These are phyloP conservation scores for Brassica incana DNA, from an alignment of 345 rosid genomes.

Conservation along the genomic window DNA sequence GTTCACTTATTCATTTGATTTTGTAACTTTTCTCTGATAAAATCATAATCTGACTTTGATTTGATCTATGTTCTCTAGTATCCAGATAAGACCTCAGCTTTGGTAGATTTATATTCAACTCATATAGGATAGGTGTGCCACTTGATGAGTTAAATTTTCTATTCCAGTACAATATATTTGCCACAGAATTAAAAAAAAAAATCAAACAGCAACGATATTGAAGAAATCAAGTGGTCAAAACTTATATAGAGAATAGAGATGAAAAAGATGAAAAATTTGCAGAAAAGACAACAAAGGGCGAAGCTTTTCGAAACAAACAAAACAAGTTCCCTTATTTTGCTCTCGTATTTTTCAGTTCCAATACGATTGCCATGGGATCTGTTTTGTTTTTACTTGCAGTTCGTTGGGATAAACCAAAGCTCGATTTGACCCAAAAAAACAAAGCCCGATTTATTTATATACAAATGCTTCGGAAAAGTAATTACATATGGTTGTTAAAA, in stretches of 20 bases:
- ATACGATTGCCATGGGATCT: constrained; percentile 43
- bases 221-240: constrained; percentile 36
- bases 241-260: constrained; percentile 13
- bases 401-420: constrained; percentile 30
- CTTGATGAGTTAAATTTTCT: background rate
- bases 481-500: too few species aligned
- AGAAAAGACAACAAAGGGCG: constrained; percentile 14
- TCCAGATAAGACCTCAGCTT: background rate
- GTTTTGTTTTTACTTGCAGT: constrained; percentile 31
- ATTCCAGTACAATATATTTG: background rate
- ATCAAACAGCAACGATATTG: background rate
- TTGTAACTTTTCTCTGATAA: background rate
- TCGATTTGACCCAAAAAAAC: background rate
- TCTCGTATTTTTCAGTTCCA: constrained; percentile 43
- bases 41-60: background rate
- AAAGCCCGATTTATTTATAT: background rate
- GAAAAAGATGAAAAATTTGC: background rate
- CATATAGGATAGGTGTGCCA: background rate
- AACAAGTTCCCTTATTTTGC: constrained; percentile 25
- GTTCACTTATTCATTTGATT: background rate
- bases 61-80: background rate
- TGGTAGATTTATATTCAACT: background rate
- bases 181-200: background rate
- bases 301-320: constrained; percentile 35
- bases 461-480: too few species aligned